Evolutionary conservation across 345 rosid species (phyloP).

Genomic region (Eucalyptus virginea): DNA sequence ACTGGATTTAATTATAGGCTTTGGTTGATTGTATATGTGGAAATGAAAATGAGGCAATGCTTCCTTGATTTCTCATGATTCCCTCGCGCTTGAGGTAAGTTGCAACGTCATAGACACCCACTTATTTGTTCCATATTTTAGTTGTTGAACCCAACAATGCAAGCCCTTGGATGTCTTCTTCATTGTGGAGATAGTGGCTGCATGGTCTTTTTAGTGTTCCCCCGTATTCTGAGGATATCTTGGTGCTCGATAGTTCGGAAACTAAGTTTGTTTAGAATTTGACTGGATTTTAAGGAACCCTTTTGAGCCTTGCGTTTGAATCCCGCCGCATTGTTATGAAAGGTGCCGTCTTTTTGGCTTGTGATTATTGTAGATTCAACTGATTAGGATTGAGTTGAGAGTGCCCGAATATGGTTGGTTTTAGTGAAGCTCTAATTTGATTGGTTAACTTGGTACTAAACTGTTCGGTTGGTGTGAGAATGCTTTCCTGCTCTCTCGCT

Average conservation of each 20-base stretch:
- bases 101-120: no score
- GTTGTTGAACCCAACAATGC: no score
- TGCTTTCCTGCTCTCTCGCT: neutral
- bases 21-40: no score
- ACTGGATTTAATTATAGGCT: no score
- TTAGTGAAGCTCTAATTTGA: neutral
- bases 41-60: no score
- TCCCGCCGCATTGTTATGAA: neutral
- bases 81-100: no score
- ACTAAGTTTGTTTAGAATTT: neutral
- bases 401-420: neutral
- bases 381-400: conserved; percentile 17
- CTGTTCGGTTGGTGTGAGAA: neutral
- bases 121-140: no score
- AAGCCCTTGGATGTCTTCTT: no score
- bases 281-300: neutral
- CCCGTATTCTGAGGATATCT: neutral
- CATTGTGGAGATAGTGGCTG: no score
- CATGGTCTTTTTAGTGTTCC: neutral
- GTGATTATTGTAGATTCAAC: conserved; percentile 47
- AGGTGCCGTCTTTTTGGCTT: neutral
- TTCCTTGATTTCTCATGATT: no score
- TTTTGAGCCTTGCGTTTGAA: neutral
- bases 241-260: neutral
- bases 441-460: neutral